A percentile compares a stretch with the other conserved stretches of the same genome.
These are phyloP conservation scores for Heimioporus punctisporus DNA, from an alignment of 1,284 basidiomycete genomes.

Conservation along the genomic window DNA sequence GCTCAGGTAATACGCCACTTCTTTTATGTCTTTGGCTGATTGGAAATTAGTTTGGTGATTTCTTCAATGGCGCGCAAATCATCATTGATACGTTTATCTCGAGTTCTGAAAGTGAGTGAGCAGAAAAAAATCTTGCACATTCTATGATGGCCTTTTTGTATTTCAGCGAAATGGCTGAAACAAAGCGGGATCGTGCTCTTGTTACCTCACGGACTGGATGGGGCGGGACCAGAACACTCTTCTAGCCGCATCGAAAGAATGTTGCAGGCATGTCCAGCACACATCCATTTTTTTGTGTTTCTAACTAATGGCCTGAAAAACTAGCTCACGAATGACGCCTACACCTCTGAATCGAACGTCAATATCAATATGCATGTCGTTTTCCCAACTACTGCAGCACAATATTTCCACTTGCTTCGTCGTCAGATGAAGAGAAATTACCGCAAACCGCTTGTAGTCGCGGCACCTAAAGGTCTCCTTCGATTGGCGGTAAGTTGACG, in stretches of 20 bases:
- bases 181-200: conserved; percentile 90
- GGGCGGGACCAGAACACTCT: conserved; percentile 91
- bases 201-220: conserved; percentile 87
- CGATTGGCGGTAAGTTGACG: conserved; percentile 66
- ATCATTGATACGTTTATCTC: conserved; percentile 89
- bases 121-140: background rate
- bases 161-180: conserved; percentile 90
- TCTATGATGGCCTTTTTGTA: background rate
- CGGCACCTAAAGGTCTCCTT: conserved; percentile 82
- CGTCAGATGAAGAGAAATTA: conserved; percentile 85
- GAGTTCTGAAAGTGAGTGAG: conserved; percentile 73
- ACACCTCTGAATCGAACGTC: conserved; percentile 36
- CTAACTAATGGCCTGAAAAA: conserved; percentile 1
- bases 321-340: conserved; percentile 75
- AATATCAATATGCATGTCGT: conserved; percentile 83
- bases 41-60: conserved; percentile 75
- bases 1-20: conserved; percentile 57
- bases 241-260: conserved; percentile 86
- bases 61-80: conserved; percentile 89
- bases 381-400: conserved; percentile 87
- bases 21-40: background rate
- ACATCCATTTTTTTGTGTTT: too few relatives aligned
- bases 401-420: conserved; percentile 89
- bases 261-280: conserved; percentile 58
- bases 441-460: conserved; percentile 83